Conservation (phyloP, 345 rosid genomes). For the Citrus trifoliata region DNA sequence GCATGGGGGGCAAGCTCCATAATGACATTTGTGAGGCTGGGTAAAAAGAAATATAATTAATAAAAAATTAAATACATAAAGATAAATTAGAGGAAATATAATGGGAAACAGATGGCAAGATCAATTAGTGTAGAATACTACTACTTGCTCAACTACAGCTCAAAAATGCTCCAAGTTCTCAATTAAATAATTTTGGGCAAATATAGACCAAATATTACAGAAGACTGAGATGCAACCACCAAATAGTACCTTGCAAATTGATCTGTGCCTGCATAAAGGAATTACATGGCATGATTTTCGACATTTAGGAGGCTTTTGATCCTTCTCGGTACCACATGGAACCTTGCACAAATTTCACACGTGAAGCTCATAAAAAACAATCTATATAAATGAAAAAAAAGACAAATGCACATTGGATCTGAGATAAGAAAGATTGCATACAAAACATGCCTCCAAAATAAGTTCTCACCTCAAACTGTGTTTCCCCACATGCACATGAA, state of each 20-base stretch:
- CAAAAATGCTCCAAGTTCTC: neutral
- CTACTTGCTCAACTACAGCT: neutral
- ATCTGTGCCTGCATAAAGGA: slow-evolving; percentile 73
- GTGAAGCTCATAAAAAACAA: neutral
- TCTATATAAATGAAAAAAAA: neutral
- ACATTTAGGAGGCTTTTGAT: slow-evolving; percentile 89
- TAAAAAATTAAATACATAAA: slow-evolving; percentile 1
- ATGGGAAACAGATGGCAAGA: neutral
- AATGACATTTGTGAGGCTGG: slow-evolving; percentile 91
- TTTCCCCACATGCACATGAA: slow-evolving; percentile 82
- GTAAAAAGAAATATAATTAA: slow-evolving; percentile 20
- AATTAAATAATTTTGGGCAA: neutral
- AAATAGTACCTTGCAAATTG: slow-evolving; percentile 57
- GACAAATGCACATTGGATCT: neutral
- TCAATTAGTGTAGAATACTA: neutral
- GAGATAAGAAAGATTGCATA: neutral
- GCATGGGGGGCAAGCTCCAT: slow-evolving; percentile 90
- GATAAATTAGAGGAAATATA: neutral
- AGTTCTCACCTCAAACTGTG: slow-evolving; percentile 71
- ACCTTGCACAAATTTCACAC: slow-evolving; percentile 47
- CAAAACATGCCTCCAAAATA: neutral
- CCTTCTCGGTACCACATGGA: slow-evolving; percentile 94
- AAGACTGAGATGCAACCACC: neutral
- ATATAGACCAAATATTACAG: neutral
- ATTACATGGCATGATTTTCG: slow-evolving; percentile 62